phyloP scores from a whole-genome alignment of 1,284 basidiomycete genomes.

The Pseudozyma sp. region DNA sequence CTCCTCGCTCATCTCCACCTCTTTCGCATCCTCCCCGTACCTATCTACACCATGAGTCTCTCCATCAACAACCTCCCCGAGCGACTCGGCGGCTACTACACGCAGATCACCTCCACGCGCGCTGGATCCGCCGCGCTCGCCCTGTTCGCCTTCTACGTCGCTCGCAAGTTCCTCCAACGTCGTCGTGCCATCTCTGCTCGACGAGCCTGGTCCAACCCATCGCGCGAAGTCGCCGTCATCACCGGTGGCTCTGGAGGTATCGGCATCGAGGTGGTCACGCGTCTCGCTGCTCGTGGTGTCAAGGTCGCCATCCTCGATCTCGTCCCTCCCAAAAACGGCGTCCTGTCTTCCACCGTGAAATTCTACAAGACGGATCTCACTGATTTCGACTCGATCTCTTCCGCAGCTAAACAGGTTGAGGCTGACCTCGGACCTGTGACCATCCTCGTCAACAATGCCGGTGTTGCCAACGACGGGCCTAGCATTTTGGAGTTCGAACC shows the following conservation, averaged over 20 bases:
- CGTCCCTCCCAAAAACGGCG: constrained; percentile 35
- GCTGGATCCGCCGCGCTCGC: constrained; percentile 29
- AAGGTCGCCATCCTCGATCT: constrained; percentile 67
- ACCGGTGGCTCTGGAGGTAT: constrained; percentile 67
- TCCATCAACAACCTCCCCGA: constrained; percentile 23
- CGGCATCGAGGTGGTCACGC: constrained; percentile 60
- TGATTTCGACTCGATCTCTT: constrained; percentile 49
- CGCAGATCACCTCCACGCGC: constrained; percentile 27
- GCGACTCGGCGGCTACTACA: constrained; percentile 30
- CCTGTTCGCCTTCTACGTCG: constrained; percentile 28
- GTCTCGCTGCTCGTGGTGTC: constrained; percentile 42
- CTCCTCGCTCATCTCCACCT: not conserved
- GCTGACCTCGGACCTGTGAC: constrained; percentile 47
- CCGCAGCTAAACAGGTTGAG: constrained; percentile 49
- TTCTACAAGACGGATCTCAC: constrained; percentile 64
- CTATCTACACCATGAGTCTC: constrained; percentile 20
- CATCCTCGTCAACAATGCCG: constrained; percentile 57
- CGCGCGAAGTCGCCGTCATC: constrained; percentile 61
- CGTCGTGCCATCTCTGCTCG: constrained; percentile 37
- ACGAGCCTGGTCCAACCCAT: constrained; percentile 53
- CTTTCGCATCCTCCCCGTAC: too few species aligned
- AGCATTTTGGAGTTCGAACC: constrained; percentile 52
- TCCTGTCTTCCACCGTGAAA: constrained; percentile 19
- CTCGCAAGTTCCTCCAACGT: constrained; percentile 17
- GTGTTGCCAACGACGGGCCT: constrained; percentile 56